Conservation (phyloP, 441 rosid species). For the Pelargonium cotyledonis region DNA sequence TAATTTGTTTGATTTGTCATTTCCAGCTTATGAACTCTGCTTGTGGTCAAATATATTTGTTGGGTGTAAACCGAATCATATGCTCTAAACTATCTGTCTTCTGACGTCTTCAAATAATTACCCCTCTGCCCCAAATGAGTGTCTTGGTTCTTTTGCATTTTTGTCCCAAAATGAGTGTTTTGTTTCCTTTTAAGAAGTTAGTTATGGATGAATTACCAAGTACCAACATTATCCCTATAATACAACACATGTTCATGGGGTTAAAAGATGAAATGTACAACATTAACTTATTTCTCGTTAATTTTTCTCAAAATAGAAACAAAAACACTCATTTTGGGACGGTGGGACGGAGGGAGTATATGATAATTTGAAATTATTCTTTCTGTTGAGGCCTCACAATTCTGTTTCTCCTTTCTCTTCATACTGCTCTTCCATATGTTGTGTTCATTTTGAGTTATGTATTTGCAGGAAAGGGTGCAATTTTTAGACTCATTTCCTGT, state of each 20-base stretch:
- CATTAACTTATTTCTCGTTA: too few relatives aligned
- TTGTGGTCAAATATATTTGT: background rate
- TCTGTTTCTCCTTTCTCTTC: background rate
- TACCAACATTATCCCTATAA: too few relatives aligned
- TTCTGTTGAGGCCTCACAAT: background rate
- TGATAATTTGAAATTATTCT: background rate
- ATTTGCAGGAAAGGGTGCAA: conserved; percentile 51
- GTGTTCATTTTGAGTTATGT: conserved; percentile 21
- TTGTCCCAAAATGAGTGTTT: too few relatives aligned
- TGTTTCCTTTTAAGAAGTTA: too few relatives aligned
- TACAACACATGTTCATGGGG: too few relatives aligned
- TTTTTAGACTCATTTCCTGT: conserved; percentile 55
- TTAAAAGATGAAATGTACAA: too few relatives aligned
- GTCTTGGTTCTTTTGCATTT: too few relatives aligned
- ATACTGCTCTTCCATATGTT: background rate
- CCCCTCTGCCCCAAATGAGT: too few relatives aligned
- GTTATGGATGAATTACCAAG: too few relatives aligned
- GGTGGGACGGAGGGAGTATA: too few relatives aligned
- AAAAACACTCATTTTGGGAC: too few relatives aligned
- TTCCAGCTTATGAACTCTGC: background rate
- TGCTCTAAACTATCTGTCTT: background rate
- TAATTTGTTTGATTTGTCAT: background rate
- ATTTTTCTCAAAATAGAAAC: too few relatives aligned
- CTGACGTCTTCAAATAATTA: background rate
- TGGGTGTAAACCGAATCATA: background rate